A percentile compares a stretch with the other conserved stretches of the same genome.
Evolutionary conservation across 208 protist genomes (phyloP).

Genomic region (Wallacemonas sp.): DNA sequence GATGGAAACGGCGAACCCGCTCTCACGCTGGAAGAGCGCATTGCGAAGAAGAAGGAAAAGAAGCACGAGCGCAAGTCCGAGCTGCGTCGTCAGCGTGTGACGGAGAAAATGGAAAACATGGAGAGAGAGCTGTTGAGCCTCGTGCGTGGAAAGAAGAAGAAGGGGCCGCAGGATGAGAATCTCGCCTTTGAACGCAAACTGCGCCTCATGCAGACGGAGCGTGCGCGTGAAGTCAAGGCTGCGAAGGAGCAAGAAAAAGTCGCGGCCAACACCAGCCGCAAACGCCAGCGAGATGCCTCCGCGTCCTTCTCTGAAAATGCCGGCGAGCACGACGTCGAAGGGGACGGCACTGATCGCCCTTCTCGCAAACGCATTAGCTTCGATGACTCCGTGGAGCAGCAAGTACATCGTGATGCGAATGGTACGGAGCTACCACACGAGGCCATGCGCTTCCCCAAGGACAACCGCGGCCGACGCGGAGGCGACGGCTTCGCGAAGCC

Average conservation of each 20-base stretch:
- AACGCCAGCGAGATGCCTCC: background rate
- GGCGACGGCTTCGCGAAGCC: constrained; percentile 20
- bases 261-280: background rate
- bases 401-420: constrained; percentile 8
- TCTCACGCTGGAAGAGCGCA: constrained; percentile 49
- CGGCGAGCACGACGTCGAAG: background rate
- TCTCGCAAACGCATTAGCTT: constrained; percentile 67
- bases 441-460: constrained; percentile 45
- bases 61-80: constrained; percentile 75
- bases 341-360: background rate
- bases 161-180: constrained; percentile 30
- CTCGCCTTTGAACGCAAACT: constrained; percentile 44
- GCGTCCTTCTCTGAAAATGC: background rate
- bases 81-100: constrained; percentile 47
- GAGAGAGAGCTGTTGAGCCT: constrained; percentile 48
- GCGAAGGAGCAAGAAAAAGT: constrained; percentile 14
- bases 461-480: constrained; percentile 16
- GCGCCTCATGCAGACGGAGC: constrained; percentile 21
- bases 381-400: constrained; percentile 21
- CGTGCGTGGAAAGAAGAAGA: constrained; percentile 33
- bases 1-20: background rate
- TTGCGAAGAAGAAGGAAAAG: constrained; percentile 81
- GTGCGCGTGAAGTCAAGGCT: constrained; percentile 9
- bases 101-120: constrained; percentile 31
- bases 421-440: constrained; percentile 26